Evolutionary conservation across 257 asterid species (phyloP).

Genomic region (Primulina tabacum): DNA sequence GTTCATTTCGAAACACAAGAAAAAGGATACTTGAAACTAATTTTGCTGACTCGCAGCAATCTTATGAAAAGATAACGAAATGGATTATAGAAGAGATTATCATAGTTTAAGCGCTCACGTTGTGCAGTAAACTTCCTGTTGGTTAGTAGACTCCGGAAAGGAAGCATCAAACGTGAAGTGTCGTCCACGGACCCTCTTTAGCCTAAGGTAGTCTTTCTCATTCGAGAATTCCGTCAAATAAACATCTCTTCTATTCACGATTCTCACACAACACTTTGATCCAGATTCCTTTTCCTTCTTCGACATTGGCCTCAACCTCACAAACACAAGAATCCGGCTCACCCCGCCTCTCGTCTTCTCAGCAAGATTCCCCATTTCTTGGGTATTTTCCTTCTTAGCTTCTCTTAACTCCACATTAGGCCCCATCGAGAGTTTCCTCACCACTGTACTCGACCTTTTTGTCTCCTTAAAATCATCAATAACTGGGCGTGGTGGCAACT

Average conservation of each 20-base stretch:
- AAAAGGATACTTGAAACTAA: not conserved
- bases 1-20: not conserved
- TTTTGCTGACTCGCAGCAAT: not conserved
- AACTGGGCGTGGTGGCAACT: constrained; percentile 23
- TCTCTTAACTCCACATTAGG: constrained; percentile 29
- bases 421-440: constrained; percentile 49
- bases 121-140: constrained; percentile 52
- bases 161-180: constrained; percentile 67
- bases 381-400: constrained; percentile 28
- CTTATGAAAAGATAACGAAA: not conserved
- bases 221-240: constrained; percentile 47
- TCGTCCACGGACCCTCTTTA: constrained; percentile 56
- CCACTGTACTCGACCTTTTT: constrained; percentile 26
- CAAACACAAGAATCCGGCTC: constrained; percentile 60
- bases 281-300: constrained; percentile 61
- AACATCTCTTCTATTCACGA: constrained; percentile 54
- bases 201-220: constrained; percentile 58
- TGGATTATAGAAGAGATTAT: not conserved
- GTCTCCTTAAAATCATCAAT: constrained; percentile 45
- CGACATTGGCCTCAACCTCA: constrained; percentile 60
- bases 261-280: constrained; percentile 51
- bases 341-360: constrained; percentile 25
- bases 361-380: constrained; percentile 28
- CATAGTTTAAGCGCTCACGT: constrained; percentile 39
- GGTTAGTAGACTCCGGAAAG: constrained; percentile 54